Evolutionary conservation across 805 yeast genomes (phyloP), one percentile per base, ranked within the genome.

Genomic region (Debaryomyces tyrocola): DNA sequence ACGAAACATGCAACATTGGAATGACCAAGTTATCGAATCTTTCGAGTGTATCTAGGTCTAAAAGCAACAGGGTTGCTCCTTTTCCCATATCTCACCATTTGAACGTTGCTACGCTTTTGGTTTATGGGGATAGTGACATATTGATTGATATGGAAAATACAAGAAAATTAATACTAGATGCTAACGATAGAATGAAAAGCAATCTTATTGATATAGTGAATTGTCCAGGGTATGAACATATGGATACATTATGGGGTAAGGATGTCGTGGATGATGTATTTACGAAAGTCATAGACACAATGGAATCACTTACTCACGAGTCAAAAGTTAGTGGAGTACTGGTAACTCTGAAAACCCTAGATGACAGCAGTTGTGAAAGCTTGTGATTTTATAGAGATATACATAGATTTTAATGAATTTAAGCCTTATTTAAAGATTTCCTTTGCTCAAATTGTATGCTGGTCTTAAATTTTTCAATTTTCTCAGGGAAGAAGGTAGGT

Each of bases 201-300:
- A 61, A 58, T 38, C 40, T 60, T 20, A 9, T 51, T 4, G 52
- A 50, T n/a, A 47, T 57, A 11, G 46, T 60, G 1, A 43, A 44
- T 33, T 63, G 68, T 42, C 52, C 47, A 5, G 56, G 56, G 3
- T 64, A 64, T 44, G 70, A 65, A 42, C 70, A 65, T 42, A 62
- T 65, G 64, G 70, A 65, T 46, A 61, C 64, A 3, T 48, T 65
- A 20, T 65, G 70, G 70, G 64, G 57, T 4, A 48, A 55, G 18
- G 44, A 52, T 18, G 69, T 63, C 3, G 54, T 57, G 43, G 59
- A 60, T 14, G 57, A 49, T 21, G 66, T 65, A 2, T 64, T 63
- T 44, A 33, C 40, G 15, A 54, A 56, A 31, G 58, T 60, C 0
- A 39, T 62, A 5, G 46, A 51, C 6, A 31, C 33, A 14, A 41